Evolutionary conservation across 2,329 filamentous ascomycete species (phyloP).

Genomic region (Orbilia oligospora): DNA sequence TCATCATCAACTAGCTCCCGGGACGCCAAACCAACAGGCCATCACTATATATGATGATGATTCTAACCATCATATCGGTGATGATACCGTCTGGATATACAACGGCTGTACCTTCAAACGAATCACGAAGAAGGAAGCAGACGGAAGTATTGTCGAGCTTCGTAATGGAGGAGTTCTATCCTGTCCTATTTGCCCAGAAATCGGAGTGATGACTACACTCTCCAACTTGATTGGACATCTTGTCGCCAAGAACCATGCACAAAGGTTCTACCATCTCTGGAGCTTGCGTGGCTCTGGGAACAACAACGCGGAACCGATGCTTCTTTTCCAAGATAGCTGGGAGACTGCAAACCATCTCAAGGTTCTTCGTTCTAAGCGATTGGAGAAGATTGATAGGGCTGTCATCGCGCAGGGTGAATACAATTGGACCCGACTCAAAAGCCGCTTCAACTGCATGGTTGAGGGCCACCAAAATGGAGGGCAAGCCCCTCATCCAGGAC

Average conservation of each 20-base stretch:
- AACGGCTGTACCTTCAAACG: conserved; percentile 45
- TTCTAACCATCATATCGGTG: not conserved
- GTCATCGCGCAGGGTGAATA: conserved; percentile 1
- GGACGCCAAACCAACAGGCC: not conserved
- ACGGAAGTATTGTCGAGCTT: conserved; percentile 25
- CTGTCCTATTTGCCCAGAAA: conserved; percentile 36
- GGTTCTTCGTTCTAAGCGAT: conserved; percentile 20
- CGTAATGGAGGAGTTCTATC: conserved; percentile 32
- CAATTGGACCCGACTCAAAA: conserved; percentile 25
- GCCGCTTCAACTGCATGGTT: conserved; percentile 15
- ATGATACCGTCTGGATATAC: conserved; percentile 27
- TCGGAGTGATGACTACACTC: conserved; percentile 22
- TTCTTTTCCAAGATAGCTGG: conserved; percentile 25
- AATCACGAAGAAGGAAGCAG: conserved; percentile 34
- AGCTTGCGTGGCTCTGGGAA: conserved; percentile 20
- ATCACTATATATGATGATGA: not conserved
- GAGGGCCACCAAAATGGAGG: not conserved
- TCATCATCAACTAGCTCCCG: not conserved
- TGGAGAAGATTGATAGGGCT: conserved; percentile 7
- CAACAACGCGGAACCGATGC: conserved; percentile 13
- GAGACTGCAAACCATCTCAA: conserved; percentile 23
- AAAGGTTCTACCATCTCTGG: conserved; percentile 16
- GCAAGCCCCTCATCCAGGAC: not conserved
- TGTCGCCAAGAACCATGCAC: conserved; percentile 27
- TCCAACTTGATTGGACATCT: conserved; percentile 37